Percentiles rank a stretch among this genome's conserved stretches.
Conservation (phyloP, 2,329 filamentous ascomycete species). For the Mollisiaceae sp. region DNA sequence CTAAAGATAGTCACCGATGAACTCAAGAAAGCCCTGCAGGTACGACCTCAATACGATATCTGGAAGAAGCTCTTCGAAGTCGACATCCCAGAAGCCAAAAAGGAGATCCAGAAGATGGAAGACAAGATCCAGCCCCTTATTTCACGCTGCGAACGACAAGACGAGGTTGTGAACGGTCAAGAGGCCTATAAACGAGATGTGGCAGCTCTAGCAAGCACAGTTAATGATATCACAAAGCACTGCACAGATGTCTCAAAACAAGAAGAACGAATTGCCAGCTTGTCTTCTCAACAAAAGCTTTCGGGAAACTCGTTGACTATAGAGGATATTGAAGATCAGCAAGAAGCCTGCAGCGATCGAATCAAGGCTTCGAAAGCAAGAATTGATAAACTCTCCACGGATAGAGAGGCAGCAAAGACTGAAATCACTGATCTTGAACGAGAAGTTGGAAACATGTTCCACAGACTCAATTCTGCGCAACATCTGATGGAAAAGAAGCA, state of each 20-base stretch:
- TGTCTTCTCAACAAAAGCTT: conserved; percentile 77
- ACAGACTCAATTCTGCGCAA: conserved; percentile 71
- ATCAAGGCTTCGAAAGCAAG: conserved; percentile 66
- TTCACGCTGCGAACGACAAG: conserved; percentile 68
- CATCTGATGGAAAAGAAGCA: conserved; percentile 84
- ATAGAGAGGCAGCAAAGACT: conserved; percentile 74
- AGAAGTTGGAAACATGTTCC: conserved; percentile 75
- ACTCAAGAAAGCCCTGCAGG: conserved; percentile 64
- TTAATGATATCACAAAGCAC: conserved; percentile 76
- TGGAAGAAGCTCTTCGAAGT: conserved; percentile 69
- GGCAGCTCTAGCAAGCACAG: conserved; percentile 76
- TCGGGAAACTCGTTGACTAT: conserved; percentile 69
- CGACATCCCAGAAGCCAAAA: conserved; percentile 73
- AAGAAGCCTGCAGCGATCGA: conserved; percentile 70
- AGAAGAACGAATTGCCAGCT: conserved; percentile 73
- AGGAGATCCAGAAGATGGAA: conserved; percentile 66
- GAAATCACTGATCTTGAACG: conserved; percentile 75
- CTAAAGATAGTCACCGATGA: conserved; percentile 57
- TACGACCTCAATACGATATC: conserved; percentile 72
- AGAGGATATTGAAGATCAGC: conserved; percentile 82
- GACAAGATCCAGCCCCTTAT: conserved; percentile 65
- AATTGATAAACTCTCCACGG: conserved; percentile 68
- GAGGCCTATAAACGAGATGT: conserved; percentile 72
- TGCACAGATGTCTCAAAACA: conserved; percentile 74
- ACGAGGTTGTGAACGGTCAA: conserved; percentile 67